phyloP scores from a whole-genome alignment of 164 flowering plant species.

The Magnolia sinica region DNA sequence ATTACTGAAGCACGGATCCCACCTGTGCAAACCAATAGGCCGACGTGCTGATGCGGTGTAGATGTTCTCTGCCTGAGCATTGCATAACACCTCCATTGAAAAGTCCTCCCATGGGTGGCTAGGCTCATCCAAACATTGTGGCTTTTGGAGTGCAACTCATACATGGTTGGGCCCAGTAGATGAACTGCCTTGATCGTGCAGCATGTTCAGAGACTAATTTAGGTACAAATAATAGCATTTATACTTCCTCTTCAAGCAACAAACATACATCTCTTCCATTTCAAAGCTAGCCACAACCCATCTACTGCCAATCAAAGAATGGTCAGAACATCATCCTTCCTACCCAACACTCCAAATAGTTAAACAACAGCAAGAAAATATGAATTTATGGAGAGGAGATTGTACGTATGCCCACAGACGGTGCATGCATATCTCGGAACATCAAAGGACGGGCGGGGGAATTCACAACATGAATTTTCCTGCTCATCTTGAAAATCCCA shows the following conservation, averaged over 20 bases:
- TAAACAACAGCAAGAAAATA: background rate
- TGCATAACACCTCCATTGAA: no score
- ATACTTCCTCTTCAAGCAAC: background rate
- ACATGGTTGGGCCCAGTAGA: background rate
- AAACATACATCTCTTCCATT: background rate
- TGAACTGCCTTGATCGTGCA: background rate
- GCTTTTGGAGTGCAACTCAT: no score
- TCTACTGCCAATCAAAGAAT: background rate
- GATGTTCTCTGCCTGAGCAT: no score
- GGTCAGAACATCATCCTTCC: background rate
- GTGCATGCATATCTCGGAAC: background rate
- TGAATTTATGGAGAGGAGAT: background rate
- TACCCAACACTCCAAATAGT: background rate
- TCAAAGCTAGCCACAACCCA: background rate
- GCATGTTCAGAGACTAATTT: background rate
- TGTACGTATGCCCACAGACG: background rate
- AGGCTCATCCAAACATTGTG: no score
- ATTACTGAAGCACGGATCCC: no score
- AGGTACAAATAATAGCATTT: background rate
- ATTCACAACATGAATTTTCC: background rate
- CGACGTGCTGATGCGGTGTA: no score
- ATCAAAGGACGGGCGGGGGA: background rate
- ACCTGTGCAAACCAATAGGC: no score
- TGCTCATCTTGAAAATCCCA: background rate
- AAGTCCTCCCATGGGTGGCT: no score